Evolutionary conservation across 768 basidiomycete genomes (phyloP), one percentile per base, ranked within the genome.

Genomic region (Russula sp.): DNA sequence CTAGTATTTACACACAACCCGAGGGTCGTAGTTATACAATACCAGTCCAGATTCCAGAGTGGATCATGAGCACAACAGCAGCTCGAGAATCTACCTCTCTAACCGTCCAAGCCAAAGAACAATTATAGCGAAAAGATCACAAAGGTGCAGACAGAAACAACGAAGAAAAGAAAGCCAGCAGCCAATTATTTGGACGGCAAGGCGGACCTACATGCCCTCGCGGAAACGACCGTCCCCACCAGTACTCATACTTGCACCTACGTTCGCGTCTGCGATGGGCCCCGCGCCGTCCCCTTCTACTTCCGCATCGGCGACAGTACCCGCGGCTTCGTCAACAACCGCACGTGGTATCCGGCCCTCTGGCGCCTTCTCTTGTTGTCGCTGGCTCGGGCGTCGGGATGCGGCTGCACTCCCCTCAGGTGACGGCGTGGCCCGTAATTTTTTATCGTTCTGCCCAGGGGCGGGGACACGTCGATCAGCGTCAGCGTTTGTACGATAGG

Each of bases 301-400:
- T 13, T 69, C 60, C n/a, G 45, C 31, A 13, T 59, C 35, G 8
- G 59, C 55, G 9, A 16, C 27, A 6, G 40, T 37, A 35, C 34
- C 44, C 4, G 62, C 61, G 2, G 57, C 60, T 14, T 45, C 54
- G 27, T 60, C 59, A 6, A 45, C 27, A 20, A 63, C 67, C 34
- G 54, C 50, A 61, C 75, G 79, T 11, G 78, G 79, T 10, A 65
- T 48, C 20, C 79, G 78, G 6, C 82, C 83, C 69, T 85, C 87
- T 0, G 88, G 86, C 10, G 88, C 86, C 74, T 89, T 89, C 71
- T 88, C 89, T 74, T 83, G 80, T 70, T 83, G 85, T 51, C 89
- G 82, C 68, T 80, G 77, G 69, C 82, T 86, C 27, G 79, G 76
- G 54, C 78, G 75, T 47, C 80, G 77, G 20, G 77, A 71, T 50